Evolutionary conservation across 2,329 filamentous ascomycete genomes (phyloP), one percentile per base, ranked within the genome.

Genomic region (Talaromyces albobiverticillius): DNA sequence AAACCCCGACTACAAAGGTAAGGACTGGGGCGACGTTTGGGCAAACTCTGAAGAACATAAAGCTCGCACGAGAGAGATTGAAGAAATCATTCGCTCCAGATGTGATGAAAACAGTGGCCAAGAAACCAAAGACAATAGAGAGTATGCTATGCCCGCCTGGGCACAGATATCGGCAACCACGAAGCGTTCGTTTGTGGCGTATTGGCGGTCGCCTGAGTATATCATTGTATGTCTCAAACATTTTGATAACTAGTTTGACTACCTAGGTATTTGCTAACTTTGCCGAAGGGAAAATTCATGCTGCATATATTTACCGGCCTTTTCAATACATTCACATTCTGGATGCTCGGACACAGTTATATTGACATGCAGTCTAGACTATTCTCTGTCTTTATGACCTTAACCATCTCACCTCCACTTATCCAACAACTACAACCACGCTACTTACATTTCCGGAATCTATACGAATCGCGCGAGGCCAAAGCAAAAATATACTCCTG

Each of bases 401-500:
- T 92, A 3, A 89, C 85, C 6, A 88, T 94, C 59, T 81, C 82
- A 1, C 87, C 87, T 0, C 86, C 87, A 0, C 74, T 92, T 1
- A 88, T 92, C 55, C 86, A 91, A 62, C 88, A 92, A 61, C 76
- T 92, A 0, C 87, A 92, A 63, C 89, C 89, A 0, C 81, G 82
- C 4, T 91, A 87, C 65, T 73, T 90, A 49, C 75, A 81, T 55
- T 81, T 83, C 42, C 79, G 87, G 3, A 77, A 81, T 29, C 77
- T 93, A 23, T 94, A 89, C 71, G 75, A 87, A 66, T 83, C 80
- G 1, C 81, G 89, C 4, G 89, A 94, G 67, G 81, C 84, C 46
- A 88, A 82, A n/a, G 83, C 86, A 14, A 90, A 90, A 67, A 90
- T 90, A 23, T 94, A 93, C 71, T 85, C 82, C 1, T 91, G 88